A percentile compares a stretch with the other conserved stretches of the same genome.
Evolutionary conservation across 2,329 filamentous ascomycete species (phyloP).

Genomic region (Epicoccum nigrum): DNA sequence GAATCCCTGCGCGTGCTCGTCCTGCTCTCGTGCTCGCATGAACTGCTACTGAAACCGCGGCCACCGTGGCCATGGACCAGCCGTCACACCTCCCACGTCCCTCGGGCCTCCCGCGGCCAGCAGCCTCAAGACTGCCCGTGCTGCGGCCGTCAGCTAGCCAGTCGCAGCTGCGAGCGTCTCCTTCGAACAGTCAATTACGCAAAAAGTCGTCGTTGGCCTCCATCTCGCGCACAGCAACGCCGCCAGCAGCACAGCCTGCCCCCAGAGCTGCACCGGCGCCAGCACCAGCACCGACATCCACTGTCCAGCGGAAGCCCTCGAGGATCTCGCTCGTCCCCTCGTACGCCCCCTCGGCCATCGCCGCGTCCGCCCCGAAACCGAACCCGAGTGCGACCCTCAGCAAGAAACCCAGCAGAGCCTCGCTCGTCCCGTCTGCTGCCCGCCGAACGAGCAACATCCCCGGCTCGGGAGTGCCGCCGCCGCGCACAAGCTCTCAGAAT

Average conservation of each 20-base stretch:
- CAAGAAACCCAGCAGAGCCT: constrained; percentile 23
- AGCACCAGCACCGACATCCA: constrained; percentile 15
- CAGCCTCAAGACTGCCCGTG: constrained; percentile 59
- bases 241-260: constrained; percentile 2
- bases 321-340: constrained; percentile 36
- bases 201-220: constrained; percentile 41
- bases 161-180: constrained; percentile 51
- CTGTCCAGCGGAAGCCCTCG: constrained; percentile 43
- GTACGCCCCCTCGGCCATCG: constrained; percentile 27
- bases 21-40: constrained; percentile 4
- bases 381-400: constrained; percentile 11
- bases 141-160: constrained; percentile 47
- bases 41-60: constrained; percentile 13
- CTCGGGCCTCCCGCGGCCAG: constrained; percentile 55
- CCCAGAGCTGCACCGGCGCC: constrained; percentile 10
- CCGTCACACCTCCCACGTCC: constrained; percentile 36
- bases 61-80: constrained; percentile 39
- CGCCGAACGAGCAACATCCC: constrained; percentile 33
- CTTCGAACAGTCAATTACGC: constrained; percentile 52
- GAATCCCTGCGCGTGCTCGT: constrained; percentile 1
- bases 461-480: constrained; percentile 23
- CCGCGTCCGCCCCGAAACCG: constrained; percentile 23
- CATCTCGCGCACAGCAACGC: constrained; percentile 23
- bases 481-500: constrained; percentile 25
- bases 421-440: constrained; percentile 30